Percentiles rank a stretch among this genome's conserved stretches.
Conservation (phyloP, 169 alveolate species). For the Toxoplasma gondii region DNA sequence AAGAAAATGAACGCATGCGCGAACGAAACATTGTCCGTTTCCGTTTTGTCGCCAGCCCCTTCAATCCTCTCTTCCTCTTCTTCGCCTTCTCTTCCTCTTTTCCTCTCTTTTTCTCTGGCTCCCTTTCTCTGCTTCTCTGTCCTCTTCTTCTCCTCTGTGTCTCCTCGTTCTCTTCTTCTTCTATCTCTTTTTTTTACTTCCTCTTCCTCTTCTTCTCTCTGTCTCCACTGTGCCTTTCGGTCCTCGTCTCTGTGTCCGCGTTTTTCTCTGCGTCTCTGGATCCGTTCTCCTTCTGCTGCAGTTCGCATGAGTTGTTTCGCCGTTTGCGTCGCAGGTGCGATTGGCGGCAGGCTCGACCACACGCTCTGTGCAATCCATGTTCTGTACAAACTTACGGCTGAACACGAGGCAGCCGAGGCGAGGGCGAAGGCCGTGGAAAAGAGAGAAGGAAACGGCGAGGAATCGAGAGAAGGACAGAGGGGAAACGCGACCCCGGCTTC, state of each 20-base stretch:
- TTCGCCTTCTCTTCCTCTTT: background rate
- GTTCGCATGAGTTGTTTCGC: background rate
- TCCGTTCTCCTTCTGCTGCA: too few relatives aligned
- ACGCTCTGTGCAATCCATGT: background rate
- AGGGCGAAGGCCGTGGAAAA: background rate
- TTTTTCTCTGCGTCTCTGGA: background rate
- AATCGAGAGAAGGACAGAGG: too few relatives aligned
- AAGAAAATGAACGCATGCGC: background rate
- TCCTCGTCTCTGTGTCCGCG: background rate
- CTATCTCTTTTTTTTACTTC: background rate
- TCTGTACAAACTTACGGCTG: background rate
- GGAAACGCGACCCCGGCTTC: too few relatives aligned
- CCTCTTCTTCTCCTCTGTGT: background rate
- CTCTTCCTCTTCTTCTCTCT: background rate
- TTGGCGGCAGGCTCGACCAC: conserved; percentile 29
- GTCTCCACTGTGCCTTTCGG: background rate
- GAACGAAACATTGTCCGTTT: background rate
- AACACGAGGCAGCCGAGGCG: conserved; percentile 4
- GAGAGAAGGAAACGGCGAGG: too few relatives aligned
- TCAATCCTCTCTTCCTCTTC: background rate
- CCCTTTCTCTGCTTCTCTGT: background rate
- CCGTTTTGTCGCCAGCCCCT: background rate
- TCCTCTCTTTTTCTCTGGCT: background rate
- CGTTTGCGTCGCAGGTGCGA: conserved; percentile 15
- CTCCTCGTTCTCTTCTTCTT: background rate